These are phyloP conservation scores for Naegleria gruberi DNA, from an alignment of 208 protist species.

Conservation along the genomic window DNA sequence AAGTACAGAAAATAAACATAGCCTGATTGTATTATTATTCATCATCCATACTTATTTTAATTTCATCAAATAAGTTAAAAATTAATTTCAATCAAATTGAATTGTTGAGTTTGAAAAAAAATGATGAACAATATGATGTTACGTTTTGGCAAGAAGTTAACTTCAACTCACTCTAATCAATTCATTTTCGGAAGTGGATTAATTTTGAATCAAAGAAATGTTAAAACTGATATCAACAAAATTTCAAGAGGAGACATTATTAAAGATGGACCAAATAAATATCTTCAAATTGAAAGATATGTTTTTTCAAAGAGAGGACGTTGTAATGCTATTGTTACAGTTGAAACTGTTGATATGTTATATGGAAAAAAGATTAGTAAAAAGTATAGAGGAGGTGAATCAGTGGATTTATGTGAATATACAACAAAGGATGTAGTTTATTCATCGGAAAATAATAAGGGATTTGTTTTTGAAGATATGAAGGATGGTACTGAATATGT, in stretches of 20 bases:
- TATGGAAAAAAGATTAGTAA: background rate
- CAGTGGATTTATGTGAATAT: background rate
- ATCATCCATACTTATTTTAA: background rate
- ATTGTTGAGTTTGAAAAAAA: too few relatives aligned
- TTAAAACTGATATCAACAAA: background rate
- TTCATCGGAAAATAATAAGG: background rate
- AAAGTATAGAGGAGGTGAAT: background rate
- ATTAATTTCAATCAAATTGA: too few relatives aligned
- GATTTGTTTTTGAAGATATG: slow-evolving; percentile 5
- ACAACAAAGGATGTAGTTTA: background rate
- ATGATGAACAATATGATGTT: too few relatives aligned
- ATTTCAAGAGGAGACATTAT: background rate
- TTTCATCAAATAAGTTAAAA: too few relatives aligned
- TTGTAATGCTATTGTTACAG: background rate
- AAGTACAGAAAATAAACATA: background rate
- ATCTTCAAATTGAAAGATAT: background rate
- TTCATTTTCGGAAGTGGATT: too few relatives aligned
- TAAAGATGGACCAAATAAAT: background rate
- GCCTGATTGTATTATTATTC: background rate
- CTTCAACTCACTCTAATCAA: too few relatives aligned
- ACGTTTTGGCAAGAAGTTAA: too few relatives aligned
- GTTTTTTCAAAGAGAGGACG: background rate
- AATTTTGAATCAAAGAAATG: too few relatives aligned
- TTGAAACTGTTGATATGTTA: background rate
- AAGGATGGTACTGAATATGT: background rate